phyloP scores from a whole-genome alignment of 495 filamentous ascomycete species.

The Aspergillus ellipticus region DNA sequence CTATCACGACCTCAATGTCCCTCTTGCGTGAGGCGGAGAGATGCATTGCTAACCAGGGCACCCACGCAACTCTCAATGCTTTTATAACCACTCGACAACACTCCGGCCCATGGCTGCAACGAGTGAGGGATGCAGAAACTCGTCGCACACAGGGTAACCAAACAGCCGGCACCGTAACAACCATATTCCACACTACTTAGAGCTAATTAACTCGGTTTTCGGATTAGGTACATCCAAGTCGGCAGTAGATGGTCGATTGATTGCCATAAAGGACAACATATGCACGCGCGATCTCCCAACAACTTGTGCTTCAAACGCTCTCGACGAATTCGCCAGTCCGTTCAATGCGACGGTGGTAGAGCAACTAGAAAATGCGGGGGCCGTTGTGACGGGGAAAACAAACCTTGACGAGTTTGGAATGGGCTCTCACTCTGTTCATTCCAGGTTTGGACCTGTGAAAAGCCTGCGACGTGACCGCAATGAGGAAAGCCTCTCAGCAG shows the following conservation, averaged over 20 bases:
- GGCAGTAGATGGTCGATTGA: slow-evolving; percentile 47
- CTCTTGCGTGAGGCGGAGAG: slow-evolving; percentile 48
- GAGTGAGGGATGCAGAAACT: slow-evolving; percentile 36
- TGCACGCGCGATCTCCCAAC: slow-evolving; percentile 65
- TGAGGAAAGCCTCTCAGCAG: slow-evolving; percentile 57
- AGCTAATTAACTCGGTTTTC: not conserved
- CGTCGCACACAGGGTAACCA: slow-evolving; percentile 37
- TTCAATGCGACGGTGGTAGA: slow-evolving; percentile 81
- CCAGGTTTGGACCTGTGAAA: slow-evolving; percentile 65
- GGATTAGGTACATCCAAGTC: slow-evolving; percentile 31
- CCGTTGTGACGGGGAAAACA: slow-evolving; percentile 70
- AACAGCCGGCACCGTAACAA: not conserved
- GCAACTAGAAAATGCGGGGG: slow-evolving; percentile 60
- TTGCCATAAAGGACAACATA: slow-evolving; percentile 91
- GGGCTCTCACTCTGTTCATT: slow-evolving; percentile 84
- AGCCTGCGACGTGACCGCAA: slow-evolving; percentile 27
- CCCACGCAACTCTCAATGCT: slow-evolving; percentile 39
- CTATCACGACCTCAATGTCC: slow-evolving; percentile 34
- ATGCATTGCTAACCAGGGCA: slow-evolving; percentile 44
- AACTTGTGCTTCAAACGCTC: slow-evolving; percentile 75
- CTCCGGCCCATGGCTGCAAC: slow-evolving; percentile 30
- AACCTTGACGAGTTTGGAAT: slow-evolving; percentile 98
- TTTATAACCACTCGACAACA: slow-evolving; percentile 41
- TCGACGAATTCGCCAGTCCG: slow-evolving; percentile 68
- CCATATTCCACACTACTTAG: not conserved